Percentiles rank a stretch among this genome's conserved stretches.
phyloP scores from a whole-genome alignment of 352 stramenopile species.

The Phytophthora parvispora region DNA sequence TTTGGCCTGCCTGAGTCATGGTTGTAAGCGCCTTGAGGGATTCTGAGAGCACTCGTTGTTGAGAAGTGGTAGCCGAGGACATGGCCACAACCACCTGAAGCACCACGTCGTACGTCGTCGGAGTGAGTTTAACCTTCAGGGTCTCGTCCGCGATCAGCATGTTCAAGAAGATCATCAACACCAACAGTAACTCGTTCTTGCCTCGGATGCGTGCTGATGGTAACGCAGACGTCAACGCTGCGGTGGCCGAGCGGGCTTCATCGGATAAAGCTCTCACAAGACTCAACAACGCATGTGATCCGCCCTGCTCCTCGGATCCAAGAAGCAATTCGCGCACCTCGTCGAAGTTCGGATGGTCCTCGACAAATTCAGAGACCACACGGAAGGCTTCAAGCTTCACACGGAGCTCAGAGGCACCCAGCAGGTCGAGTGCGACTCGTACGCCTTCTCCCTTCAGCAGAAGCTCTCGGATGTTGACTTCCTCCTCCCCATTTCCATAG shows the following conservation, averaged over 20 bases:
- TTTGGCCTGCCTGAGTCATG: slow-evolving; percentile 52
- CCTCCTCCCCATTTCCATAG: neutral
- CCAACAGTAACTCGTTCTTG: slow-evolving; percentile 39
- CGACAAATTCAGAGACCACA: slow-evolving; percentile 53
- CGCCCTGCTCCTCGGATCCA: slow-evolving; percentile 29
- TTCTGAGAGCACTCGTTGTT: slow-evolving; percentile 50
- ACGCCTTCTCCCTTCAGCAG: slow-evolving; percentile 51
- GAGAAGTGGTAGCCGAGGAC: slow-evolving; percentile 14
- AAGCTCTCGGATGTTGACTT: slow-evolving; percentile 29
- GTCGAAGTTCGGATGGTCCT: slow-evolving; percentile 41
- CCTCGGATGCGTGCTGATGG: slow-evolving; percentile 15
- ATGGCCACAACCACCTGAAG: slow-evolving; percentile 55
- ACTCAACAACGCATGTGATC: slow-evolving; percentile 50
- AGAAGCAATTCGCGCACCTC: slow-evolving; percentile 40
- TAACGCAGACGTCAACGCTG: slow-evolving; percentile 3
- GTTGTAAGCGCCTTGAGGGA: slow-evolving; percentile 58
- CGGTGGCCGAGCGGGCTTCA: slow-evolving; percentile 34
- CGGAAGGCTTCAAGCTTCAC: slow-evolving; percentile 66
- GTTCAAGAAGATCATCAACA: slow-evolving; percentile 60
- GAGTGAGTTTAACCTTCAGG: slow-evolving; percentile 59
- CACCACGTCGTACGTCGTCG: slow-evolving; percentile 73
- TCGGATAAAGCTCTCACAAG: slow-evolving; percentile 66
- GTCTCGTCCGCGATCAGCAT: slow-evolving; percentile 57
- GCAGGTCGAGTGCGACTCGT: slow-evolving; percentile 48
- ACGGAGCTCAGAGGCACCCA: slow-evolving; percentile 43